These are phyloP conservation scores for Fusarium hostae DNA, from an alignment of 2,329 filamentous ascomycete species.

Conservation along the genomic window DNA sequence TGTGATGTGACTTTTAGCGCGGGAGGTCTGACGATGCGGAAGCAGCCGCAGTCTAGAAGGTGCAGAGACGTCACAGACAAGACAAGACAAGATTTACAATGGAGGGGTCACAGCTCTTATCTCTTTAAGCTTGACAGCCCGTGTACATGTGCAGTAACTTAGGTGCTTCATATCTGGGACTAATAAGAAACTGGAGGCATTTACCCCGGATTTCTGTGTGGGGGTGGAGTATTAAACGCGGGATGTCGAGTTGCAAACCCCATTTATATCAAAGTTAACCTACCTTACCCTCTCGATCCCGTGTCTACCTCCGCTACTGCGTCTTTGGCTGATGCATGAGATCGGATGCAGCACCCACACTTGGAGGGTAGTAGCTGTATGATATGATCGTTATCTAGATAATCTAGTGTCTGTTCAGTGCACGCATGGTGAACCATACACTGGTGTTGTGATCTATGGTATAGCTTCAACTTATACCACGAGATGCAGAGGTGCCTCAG, in stretches of 20 bases:
- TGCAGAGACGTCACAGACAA: constrained; percentile 10
- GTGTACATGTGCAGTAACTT: background rate
- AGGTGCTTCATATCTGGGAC: constrained; percentile 30
- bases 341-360: constrained; percentile 26
- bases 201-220: constrained; percentile 40
- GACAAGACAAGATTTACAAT: constrained; percentile 5
- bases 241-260: constrained; percentile 32
- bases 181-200: constrained; percentile 28
- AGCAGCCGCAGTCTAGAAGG: constrained; percentile 6
- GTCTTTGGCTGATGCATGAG: constrained; percentile 22
- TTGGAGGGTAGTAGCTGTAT: background rate
- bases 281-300: constrained; percentile 13
- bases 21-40: constrained; percentile 8
- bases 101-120: constrained; percentile 20
- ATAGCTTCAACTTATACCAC: constrained; percentile 5
- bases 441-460: background rate
- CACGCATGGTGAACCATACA: constrained; percentile 9
- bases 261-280: constrained; percentile 22
- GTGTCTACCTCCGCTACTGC: constrained; percentile 30
- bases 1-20: constrained; percentile 19
- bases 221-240: constrained; percentile 42
- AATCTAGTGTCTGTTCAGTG: constrained; percentile 11
- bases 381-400: constrained; percentile 20
- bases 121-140: constrained; percentile 10
- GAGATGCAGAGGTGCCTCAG: background rate